A percentile compares a stretch with the other conserved stretches of the same genome.
Conservation (phyloP, 495 filamentous ascomycete species). For the Aspergillus taichungensis region DNA sequence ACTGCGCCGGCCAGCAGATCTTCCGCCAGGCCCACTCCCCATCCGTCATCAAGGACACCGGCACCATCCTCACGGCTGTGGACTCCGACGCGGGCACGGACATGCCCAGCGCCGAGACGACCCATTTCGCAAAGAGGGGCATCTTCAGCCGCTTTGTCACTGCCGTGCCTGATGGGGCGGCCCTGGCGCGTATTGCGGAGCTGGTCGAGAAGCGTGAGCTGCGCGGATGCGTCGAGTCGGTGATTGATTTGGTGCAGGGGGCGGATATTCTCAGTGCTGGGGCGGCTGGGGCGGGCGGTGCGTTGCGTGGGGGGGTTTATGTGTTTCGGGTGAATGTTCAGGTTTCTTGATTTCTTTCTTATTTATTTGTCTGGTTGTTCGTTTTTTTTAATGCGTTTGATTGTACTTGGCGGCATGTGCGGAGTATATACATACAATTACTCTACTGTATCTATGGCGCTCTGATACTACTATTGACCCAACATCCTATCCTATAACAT, state of each 20-base stretch:
- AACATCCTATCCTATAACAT: no score
- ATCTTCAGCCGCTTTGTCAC: constrained; percentile 29
- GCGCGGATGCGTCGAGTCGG: constrained; percentile 22
- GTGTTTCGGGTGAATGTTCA: constrained; percentile 26
- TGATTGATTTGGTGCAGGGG: constrained; percentile 24
- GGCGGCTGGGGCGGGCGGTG: constrained; percentile 19
- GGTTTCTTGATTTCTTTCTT: neutral
- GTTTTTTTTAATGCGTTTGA: neutral
- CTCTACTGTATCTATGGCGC: neutral
- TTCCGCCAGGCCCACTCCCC: constrained; percentile 26
- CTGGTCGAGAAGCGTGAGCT: constrained; percentile 26
- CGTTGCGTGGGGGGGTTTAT: constrained; percentile 23
- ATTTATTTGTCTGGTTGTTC: neutral
- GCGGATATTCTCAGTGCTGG: constrained; percentile 20
- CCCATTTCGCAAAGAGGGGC: constrained; percentile 13
- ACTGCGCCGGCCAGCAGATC: constrained; percentile 26
- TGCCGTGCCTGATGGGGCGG: constrained; percentile 27
- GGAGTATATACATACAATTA: neutral
- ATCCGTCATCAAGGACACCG: constrained; percentile 25
- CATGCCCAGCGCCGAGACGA: constrained; percentile 1
- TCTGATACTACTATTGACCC: neutral
- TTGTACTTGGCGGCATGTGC: no score
- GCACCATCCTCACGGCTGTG: constrained; percentile 29
- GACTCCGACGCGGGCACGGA: constrained; percentile 19
- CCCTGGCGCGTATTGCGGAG: constrained; percentile 21